Evolutionary conservation across 2,329 filamentous ascomycete genomes (phyloP).

Genomic region (Capronia americana): DNA sequence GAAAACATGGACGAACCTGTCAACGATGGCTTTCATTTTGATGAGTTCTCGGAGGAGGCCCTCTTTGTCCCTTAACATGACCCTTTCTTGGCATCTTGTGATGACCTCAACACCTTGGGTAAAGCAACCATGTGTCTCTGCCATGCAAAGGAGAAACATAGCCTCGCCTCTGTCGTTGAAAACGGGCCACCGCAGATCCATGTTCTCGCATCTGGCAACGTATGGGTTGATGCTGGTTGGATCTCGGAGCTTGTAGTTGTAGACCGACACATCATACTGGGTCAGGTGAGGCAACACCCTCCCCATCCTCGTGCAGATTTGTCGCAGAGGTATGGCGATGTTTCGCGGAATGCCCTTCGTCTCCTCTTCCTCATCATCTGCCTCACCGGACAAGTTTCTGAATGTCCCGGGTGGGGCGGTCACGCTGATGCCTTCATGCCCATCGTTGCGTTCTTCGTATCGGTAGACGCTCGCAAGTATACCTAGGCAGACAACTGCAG

Average conservation of each 20-base stretch:
- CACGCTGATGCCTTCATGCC: slow-evolving; percentile 31
- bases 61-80: slow-evolving; percentile 31
- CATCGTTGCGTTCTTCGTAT: slow-evolving; percentile 31
- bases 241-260: slow-evolving; percentile 32
- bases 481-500: slow-evolving; percentile 27
- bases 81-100: slow-evolving; percentile 28
- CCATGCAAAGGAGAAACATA: slow-evolving; percentile 33
- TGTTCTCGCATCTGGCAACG: slow-evolving; percentile 30
- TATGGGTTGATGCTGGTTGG: slow-evolving; percentile 32
- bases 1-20: slow-evolving; percentile 30
- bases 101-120: slow-evolving; percentile 28
- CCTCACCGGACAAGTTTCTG: slow-evolving; percentile 24
- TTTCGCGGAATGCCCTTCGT: slow-evolving; percentile 29
- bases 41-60: slow-evolving; percentile 28
- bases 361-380: slow-evolving; percentile 31
- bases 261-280: slow-evolving; percentile 31
- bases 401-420: slow-evolving; percentile 26
- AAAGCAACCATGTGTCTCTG: slow-evolving; percentile 31
- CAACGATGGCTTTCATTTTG: slow-evolving; percentile 28
- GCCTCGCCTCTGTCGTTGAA: slow-evolving; percentile 32
- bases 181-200: slow-evolving; percentile 31
- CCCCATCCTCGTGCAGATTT: slow-evolving; percentile 29
- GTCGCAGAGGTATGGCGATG: slow-evolving; percentile 28
- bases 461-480: slow-evolving; percentile 31
- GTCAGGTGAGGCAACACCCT: slow-evolving; percentile 28